Evolutionary conservation across 768 basidiomycete genomes (phyloP).

Genomic region (Boletus sensibilis): DNA sequence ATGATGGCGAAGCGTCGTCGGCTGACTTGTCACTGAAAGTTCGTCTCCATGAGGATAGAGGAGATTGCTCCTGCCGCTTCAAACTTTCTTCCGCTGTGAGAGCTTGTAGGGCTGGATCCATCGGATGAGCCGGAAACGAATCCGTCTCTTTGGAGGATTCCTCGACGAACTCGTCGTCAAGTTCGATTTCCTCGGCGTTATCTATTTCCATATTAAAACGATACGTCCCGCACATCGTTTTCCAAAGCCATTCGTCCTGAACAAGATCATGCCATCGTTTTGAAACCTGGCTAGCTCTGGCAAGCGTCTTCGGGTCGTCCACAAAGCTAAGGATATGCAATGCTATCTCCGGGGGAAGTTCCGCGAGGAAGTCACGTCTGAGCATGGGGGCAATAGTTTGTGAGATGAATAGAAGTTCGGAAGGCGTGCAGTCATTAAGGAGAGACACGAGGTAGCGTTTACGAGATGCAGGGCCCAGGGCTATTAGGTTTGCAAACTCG

Average conservation of each 20-base stretch:
- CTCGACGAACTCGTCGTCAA: conserved; percentile 27
- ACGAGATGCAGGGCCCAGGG: conserved; percentile 42
- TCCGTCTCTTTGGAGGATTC: conserved; percentile 38
- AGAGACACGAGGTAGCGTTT: conserved; percentile 51
- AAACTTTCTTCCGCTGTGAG: conserved; percentile 33
- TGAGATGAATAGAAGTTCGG: conserved; percentile 66
- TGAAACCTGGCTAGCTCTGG: conserved; percentile 68
- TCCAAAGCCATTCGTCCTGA: conserved; percentile 80
- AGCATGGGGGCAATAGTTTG: conserved; percentile 62
- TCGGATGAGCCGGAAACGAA: conserved; percentile 33
- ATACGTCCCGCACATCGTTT: conserved; percentile 61
- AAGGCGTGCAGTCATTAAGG: conserved; percentile 52
- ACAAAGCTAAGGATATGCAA: conserved; percentile 75
- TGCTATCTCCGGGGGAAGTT: conserved; percentile 68
- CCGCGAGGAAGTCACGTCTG: conserved; percentile 56
- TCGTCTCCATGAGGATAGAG: conserved; percentile 26
- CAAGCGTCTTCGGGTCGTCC: conserved; percentile 70
- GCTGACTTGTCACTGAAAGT: conserved; percentile 5
- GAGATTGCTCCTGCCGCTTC: conserved; percentile 28
- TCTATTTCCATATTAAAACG: conserved; percentile 40
- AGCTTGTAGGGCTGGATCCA: conserved; percentile 43
- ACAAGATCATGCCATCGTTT: conserved; percentile 68
- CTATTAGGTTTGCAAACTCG: conserved; percentile 32
- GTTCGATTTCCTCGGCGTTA: conserved; percentile 23
- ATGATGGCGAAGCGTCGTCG: conserved; percentile 38